Base-by-base conservation (phyloP, 1,139 yeast species). In the Saccharomyces hybrid region DNA sequence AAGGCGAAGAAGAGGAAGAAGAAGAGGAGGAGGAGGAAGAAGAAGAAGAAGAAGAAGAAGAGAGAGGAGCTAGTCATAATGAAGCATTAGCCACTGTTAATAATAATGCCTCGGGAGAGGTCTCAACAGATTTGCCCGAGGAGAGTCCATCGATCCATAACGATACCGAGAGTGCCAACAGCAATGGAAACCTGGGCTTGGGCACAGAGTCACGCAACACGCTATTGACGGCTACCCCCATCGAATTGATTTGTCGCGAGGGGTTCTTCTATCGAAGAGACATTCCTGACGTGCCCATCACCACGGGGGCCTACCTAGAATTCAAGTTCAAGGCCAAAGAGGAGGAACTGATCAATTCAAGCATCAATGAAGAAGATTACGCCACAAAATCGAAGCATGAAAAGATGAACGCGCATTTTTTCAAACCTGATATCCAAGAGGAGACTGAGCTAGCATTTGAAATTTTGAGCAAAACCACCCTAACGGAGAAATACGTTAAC, bases 401-500 rank as follows among this genome's bases (percentile, higher is more conserved):
- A 27, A 58, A 66, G 32, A 64, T 62, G 55, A 66, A 66, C 51
- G 65, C 68, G 1, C 66, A 65, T 52, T 59, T 59, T 47, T 56
- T 67, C 32, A 63, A 63, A 46, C 62, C 62, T 1, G 65, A 61
- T 13, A 61, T 66, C 28, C 66, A 65, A 27, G 47, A 51, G 13
- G 71, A 68, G 53, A 61, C 69, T 1, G 66, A 64, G 41, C 49
- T 58, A 28, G 65, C 70, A 0, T 65, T 60, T 51, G 52, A 56
- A 13, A 59, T 67, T 4, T 52, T 68, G 38, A 59, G 64, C 47
- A 60, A 60, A 16, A 66, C 65, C 2, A 66, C 66, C 1, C 52
- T 68, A 31, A 68, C 71, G 1, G 71, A 68, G 55, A 64, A 60
- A 42, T 68, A 67, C 53, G 70, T 68, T 38, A 68, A 68, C 51